These are phyloP conservation scores for Saussurea involucrata DNA, from an alignment of 129 eudicot genomes.

Conservation along the genomic window DNA sequence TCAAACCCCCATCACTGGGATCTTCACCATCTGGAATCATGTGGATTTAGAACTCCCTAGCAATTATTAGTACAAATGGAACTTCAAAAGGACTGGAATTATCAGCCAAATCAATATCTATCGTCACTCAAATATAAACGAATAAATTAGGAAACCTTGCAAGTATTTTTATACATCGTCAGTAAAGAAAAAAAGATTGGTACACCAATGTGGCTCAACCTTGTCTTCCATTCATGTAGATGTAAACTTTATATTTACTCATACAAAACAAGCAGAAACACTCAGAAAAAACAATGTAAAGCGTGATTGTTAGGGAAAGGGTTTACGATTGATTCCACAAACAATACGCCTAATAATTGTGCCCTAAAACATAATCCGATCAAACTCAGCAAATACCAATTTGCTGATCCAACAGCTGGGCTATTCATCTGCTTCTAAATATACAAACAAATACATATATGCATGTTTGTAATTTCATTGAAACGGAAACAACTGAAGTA, in stretches of 20 bases:
- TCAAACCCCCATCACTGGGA: not conserved
- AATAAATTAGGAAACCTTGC: not conserved
- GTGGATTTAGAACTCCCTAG: not conserved
- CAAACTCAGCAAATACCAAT: constrained; percentile 3
- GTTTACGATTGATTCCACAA: constrained; percentile 4
- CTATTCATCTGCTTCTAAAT: not conserved
- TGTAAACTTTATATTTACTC: not conserved
- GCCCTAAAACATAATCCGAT: constrained; percentile 5
- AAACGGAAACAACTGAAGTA: not conserved
- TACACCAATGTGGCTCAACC: not conserved
- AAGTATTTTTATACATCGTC: not conserved
- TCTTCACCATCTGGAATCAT: not conserved
- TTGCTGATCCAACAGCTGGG: not conserved
- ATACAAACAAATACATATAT: constrained; percentile 1
- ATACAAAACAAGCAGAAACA: not conserved
- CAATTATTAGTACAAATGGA: not conserved
- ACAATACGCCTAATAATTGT: not conserved
- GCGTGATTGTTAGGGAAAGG: not conserved
- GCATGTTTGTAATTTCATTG: not conserved
- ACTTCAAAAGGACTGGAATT: not conserved
- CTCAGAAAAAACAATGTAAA: not conserved
- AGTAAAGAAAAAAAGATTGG: not conserved
- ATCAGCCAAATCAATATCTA: constrained; percentile 3
- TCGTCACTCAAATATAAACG: not conserved
- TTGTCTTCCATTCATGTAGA: not conserved